phyloP scores from a whole-genome alignment of 2,329 filamentous ascomycete genomes.

The Scedosporium dehoogii region DNA sequence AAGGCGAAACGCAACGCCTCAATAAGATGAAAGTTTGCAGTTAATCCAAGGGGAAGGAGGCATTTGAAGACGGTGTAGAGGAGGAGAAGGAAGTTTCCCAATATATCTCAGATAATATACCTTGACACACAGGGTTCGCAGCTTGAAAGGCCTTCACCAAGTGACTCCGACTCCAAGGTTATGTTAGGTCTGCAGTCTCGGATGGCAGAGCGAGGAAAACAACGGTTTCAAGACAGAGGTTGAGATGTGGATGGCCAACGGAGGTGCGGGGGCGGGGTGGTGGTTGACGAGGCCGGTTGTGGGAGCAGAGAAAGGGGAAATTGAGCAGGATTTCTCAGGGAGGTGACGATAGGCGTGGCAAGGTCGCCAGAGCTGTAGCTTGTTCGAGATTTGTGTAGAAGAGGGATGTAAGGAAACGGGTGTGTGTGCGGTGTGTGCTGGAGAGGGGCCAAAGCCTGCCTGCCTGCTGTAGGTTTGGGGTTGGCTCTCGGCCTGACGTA shows the following conservation, averaged over 20 bases:
- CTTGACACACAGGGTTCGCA: too few species aligned
- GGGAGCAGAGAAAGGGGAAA: background rate
- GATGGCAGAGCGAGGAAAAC: too few species aligned
- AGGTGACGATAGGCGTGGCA: background rate
- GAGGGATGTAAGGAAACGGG: background rate
- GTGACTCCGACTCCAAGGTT: too few species aligned
- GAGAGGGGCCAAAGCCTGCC: background rate
- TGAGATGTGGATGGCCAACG: background rate
- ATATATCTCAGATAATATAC: background rate
- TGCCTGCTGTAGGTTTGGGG: conserved; percentile 1
- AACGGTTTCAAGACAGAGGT: too few species aligned
- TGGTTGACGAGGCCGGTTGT: background rate
- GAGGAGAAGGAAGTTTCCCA: background rate
- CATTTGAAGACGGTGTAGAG: background rate
- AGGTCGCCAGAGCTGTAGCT: background rate
- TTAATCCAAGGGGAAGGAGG: too few species aligned
- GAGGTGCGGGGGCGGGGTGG: too few species aligned
- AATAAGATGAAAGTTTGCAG: background rate
- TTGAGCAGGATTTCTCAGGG: background rate
- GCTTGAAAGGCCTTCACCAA: too few species aligned
- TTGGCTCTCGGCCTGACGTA: conserved; percentile 3
- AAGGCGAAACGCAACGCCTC: background rate
- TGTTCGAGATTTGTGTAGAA: background rate
- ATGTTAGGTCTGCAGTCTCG: too few species aligned
- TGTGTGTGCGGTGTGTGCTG: background rate